phyloP scores from a whole-genome alignment of 768 basidiomycete species.

The Imleria badia region DNA sequence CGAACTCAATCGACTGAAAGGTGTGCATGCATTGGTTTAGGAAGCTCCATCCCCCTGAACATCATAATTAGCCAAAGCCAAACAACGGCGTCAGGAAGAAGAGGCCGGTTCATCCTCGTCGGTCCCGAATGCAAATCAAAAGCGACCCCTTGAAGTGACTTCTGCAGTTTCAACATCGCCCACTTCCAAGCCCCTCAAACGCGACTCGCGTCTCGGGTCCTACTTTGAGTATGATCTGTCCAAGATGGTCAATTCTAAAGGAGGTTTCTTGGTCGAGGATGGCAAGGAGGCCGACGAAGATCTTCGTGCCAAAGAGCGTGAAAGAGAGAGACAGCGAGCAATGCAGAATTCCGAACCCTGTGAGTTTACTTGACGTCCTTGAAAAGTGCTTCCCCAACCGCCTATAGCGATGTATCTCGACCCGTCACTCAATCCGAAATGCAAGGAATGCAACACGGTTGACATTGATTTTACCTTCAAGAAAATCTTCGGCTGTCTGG shows the following conservation, averaged over 20 bases:
- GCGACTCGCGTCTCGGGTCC: slow-evolving; percentile 78
- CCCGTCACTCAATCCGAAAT: slow-evolving; percentile 73
- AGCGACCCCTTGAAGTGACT: slow-evolving; percentile 63
- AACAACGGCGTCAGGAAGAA: slow-evolving; percentile 65
- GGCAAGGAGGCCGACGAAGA: slow-evolving; percentile 80
- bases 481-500: slow-evolving; percentile 79
- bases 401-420: slow-evolving; percentile 76
- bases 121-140: slow-evolving; percentile 62
- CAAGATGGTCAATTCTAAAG: slow-evolving; percentile 96
- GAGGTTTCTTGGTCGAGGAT: slow-evolving; percentile 92
- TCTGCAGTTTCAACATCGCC: slow-evolving; percentile 62
- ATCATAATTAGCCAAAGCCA: slow-evolving; percentile 61
- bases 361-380: slow-evolving; percentile 27
- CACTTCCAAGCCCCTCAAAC: slow-evolving; percentile 57
- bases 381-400: background rate
- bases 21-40: slow-evolving; percentile 33
- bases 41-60: background rate
- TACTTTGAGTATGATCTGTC: slow-evolving; percentile 98
- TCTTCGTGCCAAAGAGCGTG: slow-evolving; percentile 71
- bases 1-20: slow-evolving; percentile 79
- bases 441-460: slow-evolving; percentile 80
- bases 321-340: slow-evolving; percentile 76
- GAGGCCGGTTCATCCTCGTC: slow-evolving; percentile 47
- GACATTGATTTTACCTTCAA: slow-evolving; percentile 84
- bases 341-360: slow-evolving; percentile 75